phyloP scores from a whole-genome alignment of 495 filamentous ascomycete species.

The Hypoxylon lienhwacheense region DNA sequence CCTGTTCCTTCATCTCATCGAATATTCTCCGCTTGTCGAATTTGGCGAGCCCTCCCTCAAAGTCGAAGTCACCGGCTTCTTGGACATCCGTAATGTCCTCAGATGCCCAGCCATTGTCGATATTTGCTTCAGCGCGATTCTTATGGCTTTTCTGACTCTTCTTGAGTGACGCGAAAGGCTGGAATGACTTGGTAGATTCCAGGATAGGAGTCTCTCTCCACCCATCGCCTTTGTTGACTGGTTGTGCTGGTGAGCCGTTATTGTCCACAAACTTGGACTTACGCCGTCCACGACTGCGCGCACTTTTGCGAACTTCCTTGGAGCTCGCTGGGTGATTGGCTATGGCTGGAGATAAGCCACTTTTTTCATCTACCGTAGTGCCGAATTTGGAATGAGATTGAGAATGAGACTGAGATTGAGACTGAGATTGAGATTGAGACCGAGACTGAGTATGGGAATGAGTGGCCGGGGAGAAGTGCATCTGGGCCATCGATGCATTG shows the following conservation, averaged over 20 bases:
- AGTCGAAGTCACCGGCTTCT: slow-evolving; percentile 92
- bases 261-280: slow-evolving; percentile 15
- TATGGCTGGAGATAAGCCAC: slow-evolving; percentile 11
- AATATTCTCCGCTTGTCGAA: slow-evolving; percentile 93
- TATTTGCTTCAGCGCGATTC: slow-evolving; percentile 53
- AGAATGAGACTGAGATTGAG: no score
- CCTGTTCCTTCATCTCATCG: slow-evolving; percentile 81
- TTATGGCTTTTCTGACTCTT: slow-evolving; percentile 49
- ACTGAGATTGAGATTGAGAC: no score
- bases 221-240: slow-evolving; percentile 59
- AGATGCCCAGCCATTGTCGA: slow-evolving; percentile 90
- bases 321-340: slow-evolving; percentile 21
- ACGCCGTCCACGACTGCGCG: slow-evolving; percentile 41
- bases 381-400: slow-evolving; percentile 1
- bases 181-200: slow-evolving; percentile 60
- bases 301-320: slow-evolving; percentile 38
- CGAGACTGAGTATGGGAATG: no score
- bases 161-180: slow-evolving; percentile 59
- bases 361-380: slow-evolving; percentile 2
- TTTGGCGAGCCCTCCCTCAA: slow-evolving; percentile 80
- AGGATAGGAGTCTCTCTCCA: slow-evolving; percentile 86
- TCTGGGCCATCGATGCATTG: slow-evolving; percentile 5
- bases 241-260: slow-evolving; percentile 20
- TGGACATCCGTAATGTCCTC: slow-evolving; percentile 98
- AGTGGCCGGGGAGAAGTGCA: slow-evolving; percentile 15